Evolutionary conservation across 2,329 filamentous ascomycete species (phyloP).

Genomic region (Fonsecaea monophora): DNA sequence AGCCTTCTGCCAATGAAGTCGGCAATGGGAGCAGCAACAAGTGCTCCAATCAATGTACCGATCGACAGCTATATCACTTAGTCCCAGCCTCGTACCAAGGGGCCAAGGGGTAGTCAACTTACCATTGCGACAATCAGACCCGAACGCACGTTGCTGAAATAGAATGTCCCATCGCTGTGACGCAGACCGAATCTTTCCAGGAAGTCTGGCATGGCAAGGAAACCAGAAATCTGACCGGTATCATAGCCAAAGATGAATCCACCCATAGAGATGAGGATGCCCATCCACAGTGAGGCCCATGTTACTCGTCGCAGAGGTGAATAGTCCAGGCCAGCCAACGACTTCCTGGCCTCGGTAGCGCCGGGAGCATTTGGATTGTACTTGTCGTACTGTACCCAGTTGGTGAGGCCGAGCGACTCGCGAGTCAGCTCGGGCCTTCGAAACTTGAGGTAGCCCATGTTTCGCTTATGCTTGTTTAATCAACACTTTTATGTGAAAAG

Average conservation of each 20-base stretch:
- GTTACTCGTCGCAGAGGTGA: constrained; percentile 45
- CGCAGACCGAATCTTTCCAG: constrained; percentile 50
- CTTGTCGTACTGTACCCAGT: constrained; percentile 36
- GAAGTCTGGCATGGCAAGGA: constrained; percentile 51
- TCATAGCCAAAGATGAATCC: constrained; percentile 53
- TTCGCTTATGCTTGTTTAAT: constrained; percentile 19
- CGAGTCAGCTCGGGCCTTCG: constrained; percentile 31
- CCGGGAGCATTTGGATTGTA: constrained; percentile 34
- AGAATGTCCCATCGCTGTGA: constrained; percentile 46
- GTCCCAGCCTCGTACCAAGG: neutral
- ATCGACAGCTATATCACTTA: constrained; percentile 63
- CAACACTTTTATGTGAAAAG: constrained; percentile 20
- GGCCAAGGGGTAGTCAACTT: constrained; percentile 23
- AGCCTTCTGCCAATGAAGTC: constrained; percentile 53
- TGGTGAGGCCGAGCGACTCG: constrained; percentile 36
- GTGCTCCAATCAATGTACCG: constrained; percentile 74
- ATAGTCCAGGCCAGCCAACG: constrained; percentile 39
- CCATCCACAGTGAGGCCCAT: constrained; percentile 49
- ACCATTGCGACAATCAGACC: constrained; percentile 54
- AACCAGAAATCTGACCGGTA: constrained; percentile 55
- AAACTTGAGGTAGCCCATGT: constrained; percentile 34
- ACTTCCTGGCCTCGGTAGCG: constrained; percentile 35
- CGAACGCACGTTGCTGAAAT: constrained; percentile 52
- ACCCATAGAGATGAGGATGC: constrained; percentile 56
- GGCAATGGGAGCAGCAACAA: constrained; percentile 60